Percentiles rank a stretch among this genome's conserved stretches.
Evolutionary conservation across 352 stramenopile genomes (phyloP).

Genomic region (Globisporangium solare): DNA sequence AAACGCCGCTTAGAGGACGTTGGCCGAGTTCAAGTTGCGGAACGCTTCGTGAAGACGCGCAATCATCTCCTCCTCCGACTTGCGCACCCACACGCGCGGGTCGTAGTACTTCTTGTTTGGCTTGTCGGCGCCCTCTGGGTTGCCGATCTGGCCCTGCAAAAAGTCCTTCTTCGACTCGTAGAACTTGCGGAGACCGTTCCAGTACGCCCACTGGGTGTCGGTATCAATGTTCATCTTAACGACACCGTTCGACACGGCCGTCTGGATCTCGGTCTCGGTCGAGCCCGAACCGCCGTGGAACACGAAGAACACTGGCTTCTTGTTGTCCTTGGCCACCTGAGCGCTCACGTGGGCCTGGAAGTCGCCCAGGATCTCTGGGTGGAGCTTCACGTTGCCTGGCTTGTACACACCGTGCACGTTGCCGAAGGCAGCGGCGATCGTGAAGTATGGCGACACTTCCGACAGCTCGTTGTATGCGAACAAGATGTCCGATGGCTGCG

Average conservation of each 20-base stretch:
- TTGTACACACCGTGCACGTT: slow-evolving; percentile 99
- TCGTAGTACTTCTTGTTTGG: slow-evolving; percentile 99
- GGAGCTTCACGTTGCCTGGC: slow-evolving; percentile 98
- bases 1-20: slow-evolving; percentile 47
- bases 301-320: slow-evolving; percentile 98
- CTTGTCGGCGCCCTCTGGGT: slow-evolving; percentile 95
- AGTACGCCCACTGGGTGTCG: slow-evolving; percentile 99
- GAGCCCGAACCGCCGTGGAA: slow-evolving; percentile 99
- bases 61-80: slow-evolving; percentile 95
- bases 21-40: slow-evolving; percentile 87
- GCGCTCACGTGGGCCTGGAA: slow-evolving; percentile 90
- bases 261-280: slow-evolving; percentile 94
- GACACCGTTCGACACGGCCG: slow-evolving; percentile 94
- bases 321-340: slow-evolving; percentile 64
- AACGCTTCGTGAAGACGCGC: slow-evolving; percentile 88
- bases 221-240: slow-evolving; percentile 99
- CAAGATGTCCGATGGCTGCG: slow-evolving; percentile 92
- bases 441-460: slow-evolving; percentile 91
- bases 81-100: slow-evolving; percentile 95
- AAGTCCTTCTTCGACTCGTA: slow-evolving; percentile 97
- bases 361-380: slow-evolving; percentile 95
- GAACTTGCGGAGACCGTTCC: slow-evolving; percentile 97
- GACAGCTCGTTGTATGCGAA: slow-evolving; percentile 95
- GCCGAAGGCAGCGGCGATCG: slow-evolving; percentile 95
- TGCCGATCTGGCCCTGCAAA: slow-evolving; percentile 97